Base-by-base conservation (phyloP, 2,329 filamentous ascomycete genomes). In the Colletotrichum graminicola region DNA sequence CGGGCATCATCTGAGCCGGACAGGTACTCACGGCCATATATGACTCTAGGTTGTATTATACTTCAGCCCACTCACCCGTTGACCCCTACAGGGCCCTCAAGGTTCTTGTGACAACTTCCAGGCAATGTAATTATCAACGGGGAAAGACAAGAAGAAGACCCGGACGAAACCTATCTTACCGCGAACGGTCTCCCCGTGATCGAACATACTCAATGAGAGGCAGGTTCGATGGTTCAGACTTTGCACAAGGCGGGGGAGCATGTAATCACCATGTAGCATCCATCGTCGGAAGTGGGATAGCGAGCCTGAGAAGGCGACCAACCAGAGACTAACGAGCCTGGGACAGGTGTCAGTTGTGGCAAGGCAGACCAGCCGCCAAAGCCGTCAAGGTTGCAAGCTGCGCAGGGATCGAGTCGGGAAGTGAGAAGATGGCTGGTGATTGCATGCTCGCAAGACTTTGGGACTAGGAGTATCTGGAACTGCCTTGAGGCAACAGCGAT, bases 311-410 rank as follows among this genome's bases (percentile, higher is more conserved):
- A 18, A 29, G 49, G 26, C 26, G 23, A 29, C 14, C 26, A 5
- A 52, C 6, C 16, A 29, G 6, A 52, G 26, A 14, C 49, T 29
- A 29, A 29, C 6, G 49, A 51, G 8, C 26, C 26, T 18, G 16
- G 49, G 23, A 16, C 36, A 23, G 11, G 21, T 55, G 32, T 36
- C 32, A 55, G 21, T 55, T 36, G 52, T 36, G 52, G 36, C 52
- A 23, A 55, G 32, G n/a, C 32, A 36, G 10, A 18, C 11, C 52
- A 36, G 10, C 21, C 32, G 52, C 32, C 32, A 21, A 55, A 23
- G 26, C 52, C 21, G 32, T 56, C 52, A 56, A 56, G 52, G 32
- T 56, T 36, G 21, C 52, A 12, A 23, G 21, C 52, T 56, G 32
- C 39, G 5, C 52, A 56, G 34, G 52, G 52, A 56, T 23, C 21